phyloP scores from a whole-genome alignment of 2,329 filamentous ascomycete genomes.

The Hysterium pulicare region DNA sequence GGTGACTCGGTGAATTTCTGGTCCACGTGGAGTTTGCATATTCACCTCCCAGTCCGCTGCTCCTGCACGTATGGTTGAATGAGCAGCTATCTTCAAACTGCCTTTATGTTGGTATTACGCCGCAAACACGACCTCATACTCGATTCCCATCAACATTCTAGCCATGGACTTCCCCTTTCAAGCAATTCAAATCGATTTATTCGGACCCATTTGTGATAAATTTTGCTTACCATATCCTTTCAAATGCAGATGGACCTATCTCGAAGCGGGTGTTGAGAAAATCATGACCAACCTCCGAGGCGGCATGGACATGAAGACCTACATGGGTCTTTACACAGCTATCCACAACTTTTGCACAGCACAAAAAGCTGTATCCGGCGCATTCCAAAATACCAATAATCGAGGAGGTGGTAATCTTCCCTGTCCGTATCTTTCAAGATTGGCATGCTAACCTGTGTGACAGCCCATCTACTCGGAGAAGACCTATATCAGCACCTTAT shows the following conservation, averaged over 20 bases:
- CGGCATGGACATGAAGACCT: constrained; percentile 92
- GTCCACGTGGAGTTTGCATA: too few relatives aligned
- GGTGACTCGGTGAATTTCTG: too few relatives aligned
- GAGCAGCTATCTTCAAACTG: too few relatives aligned
- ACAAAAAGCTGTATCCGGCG: constrained; percentile 78
- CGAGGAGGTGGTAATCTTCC: constrained; percentile 59
- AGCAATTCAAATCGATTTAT: too few relatives aligned
- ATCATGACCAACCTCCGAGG: constrained; percentile 92
- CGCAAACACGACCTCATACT: too few relatives aligned
- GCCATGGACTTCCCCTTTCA: too few relatives aligned
- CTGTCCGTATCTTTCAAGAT: neutral
- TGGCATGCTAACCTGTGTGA: constrained; percentile 4
- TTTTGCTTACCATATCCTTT: too few relatives aligned
- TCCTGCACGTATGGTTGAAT: too few relatives aligned
- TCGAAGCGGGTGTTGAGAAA: constrained; percentile 81
- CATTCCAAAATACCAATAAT: constrained; percentile 53
- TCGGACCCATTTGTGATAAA: too few relatives aligned
- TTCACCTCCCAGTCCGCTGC: too few relatives aligned
- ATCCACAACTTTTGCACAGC: constrained; percentile 99
- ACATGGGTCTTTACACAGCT: constrained; percentile 96
- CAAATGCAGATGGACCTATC: constrained; percentile 81
- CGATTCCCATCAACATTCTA: too few relatives aligned
- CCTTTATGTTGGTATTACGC: too few relatives aligned
- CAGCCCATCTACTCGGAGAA: constrained; percentile 90
- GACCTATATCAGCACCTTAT: constrained; percentile 93